phyloP scores from a whole-genome alignment of 225 moss, liverwort and hornwort genomes.

The Bryum argenteum region DNA sequence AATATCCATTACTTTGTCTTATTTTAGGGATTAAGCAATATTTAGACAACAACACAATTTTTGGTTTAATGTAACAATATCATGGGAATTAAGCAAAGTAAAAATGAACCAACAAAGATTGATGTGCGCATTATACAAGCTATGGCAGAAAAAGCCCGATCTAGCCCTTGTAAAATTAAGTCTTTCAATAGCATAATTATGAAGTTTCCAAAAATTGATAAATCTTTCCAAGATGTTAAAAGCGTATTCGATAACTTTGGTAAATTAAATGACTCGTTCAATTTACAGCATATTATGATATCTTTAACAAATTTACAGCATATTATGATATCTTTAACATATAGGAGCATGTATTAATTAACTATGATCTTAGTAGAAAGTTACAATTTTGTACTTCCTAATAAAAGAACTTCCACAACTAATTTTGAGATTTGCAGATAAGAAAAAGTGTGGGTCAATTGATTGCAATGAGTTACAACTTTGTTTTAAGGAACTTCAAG shows the following conservation, averaged over 20 bases:
- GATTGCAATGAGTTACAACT: conserved; percentile 59
- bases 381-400: not conserved
- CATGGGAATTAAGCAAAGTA: conserved; percentile 30
- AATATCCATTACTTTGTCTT: not conserved
- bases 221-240: conserved; percentile 63
- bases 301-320: too few relatives aligned
- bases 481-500: conserved; percentile 66
- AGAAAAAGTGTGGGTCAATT: conserved; percentile 49
- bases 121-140: conserved; percentile 56
- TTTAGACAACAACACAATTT: not conserved
- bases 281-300: too few relatives aligned
- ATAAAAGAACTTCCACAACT: not conserved
- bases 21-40: not conserved
- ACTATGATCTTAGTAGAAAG: too few relatives aligned
- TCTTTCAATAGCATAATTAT: conserved; percentile 71
- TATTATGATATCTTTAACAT: too few relatives aligned
- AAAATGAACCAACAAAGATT: conserved; percentile 44
- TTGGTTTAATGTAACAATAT: not conserved
- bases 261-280: conserved; percentile 10
- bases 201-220: conserved; percentile 74
- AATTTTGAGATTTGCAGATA: conserved; percentile 33
- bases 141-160: conserved; percentile 50
- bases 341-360: too few relatives aligned
- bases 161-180: conserved; percentile 32
- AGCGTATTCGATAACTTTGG: conserved; percentile 60